phyloP scores from a whole-genome alignment of 2,329 filamentous ascomycete species.

The Fusarium hainanense region DNA sequence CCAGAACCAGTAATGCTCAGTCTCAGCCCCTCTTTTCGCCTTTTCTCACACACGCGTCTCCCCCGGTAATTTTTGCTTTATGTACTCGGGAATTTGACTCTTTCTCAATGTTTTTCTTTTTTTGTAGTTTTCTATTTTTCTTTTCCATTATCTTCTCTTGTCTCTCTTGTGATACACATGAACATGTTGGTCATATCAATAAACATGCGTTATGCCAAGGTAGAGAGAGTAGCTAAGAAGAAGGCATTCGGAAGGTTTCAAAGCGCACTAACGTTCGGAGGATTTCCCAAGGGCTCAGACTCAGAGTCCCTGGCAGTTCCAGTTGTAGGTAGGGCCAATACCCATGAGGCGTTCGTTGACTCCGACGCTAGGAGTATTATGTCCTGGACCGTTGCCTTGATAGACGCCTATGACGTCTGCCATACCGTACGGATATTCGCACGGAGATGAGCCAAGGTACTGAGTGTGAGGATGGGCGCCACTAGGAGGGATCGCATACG shows the following conservation, averaged over 20 bases:
- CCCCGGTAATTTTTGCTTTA: neutral
- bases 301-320: slow-evolving; percentile 37
- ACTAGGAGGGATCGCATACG: slow-evolving; percentile 34
- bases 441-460: slow-evolving; percentile 36
- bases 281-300: neutral
- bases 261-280: slow-evolving; percentile 5
- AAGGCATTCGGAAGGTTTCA: neutral
- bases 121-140: neutral
- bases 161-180: neutral
- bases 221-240: slow-evolving; percentile 4
- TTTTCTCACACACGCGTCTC: slow-evolving; percentile 7
- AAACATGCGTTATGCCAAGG: neutral
- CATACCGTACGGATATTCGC: slow-evolving; percentile 44
- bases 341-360: slow-evolving; percentile 38
- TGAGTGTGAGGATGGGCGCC: slow-evolving; percentile 25
- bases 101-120: neutral
- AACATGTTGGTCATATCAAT: neutral
- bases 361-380: slow-evolving; percentile 32
- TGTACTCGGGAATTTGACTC: neutral
- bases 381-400: slow-evolving; percentile 21
- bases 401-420: slow-evolving; percentile 46
- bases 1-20: slow-evolving; percentile 1
- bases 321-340: slow-evolving; percentile 33
- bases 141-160: neutral
- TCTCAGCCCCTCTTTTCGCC: slow-evolving; percentile 11